Evolutionary conservation across 495 filamentous ascomycete species (phyloP), one percentile per base, ranked within the genome.

Genomic region (Pyrenopolyporus hunteri): DNA sequence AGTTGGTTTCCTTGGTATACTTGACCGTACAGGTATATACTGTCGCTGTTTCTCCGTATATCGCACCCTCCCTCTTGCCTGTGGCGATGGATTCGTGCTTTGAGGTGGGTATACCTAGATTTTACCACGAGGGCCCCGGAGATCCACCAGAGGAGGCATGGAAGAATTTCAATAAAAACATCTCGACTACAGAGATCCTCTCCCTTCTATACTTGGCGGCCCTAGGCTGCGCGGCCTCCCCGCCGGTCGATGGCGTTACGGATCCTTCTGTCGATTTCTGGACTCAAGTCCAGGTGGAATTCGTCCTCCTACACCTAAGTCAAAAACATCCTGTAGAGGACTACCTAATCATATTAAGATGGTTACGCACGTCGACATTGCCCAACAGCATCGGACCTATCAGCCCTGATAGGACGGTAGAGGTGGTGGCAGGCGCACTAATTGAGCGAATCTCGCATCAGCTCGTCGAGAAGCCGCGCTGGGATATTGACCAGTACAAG

Each of bases 261-360:
- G 62, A 69, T 1, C 71, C 74, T 11, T 71, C 66, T 3, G 48
- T 62, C 3, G 68, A 73, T 26, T 79, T 80, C 47, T 82, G 79
- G 79, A 69, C 66, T 45, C 67, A 66, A 17, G 73, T 82, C 10
- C 73, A 78, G n/a, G 64, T 77, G 3, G 73, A 80, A n/a, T 79
- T 80, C 45, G 70, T 79, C 13, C 67, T 78, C 39, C 46, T 74
- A 35, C 72, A 79, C 49, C 70, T 82, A 2, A 75, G 70, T 11
- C 72, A 73, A 11, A 80, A 77, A 39, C 77, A 80, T 31, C 74
- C 76, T 1, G 68, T 76, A n/a, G 57, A 65, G 4, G 76, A 80
- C 29, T 79, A 76, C 57, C 45, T 76, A 7, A 69, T 63, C 5
- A 74, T 73, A 47, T 52, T 82, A 22, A 60, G 64, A 9, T 59